Conservation (phyloP, 345 rosid species). For the Clarkia xantiana region DNA sequence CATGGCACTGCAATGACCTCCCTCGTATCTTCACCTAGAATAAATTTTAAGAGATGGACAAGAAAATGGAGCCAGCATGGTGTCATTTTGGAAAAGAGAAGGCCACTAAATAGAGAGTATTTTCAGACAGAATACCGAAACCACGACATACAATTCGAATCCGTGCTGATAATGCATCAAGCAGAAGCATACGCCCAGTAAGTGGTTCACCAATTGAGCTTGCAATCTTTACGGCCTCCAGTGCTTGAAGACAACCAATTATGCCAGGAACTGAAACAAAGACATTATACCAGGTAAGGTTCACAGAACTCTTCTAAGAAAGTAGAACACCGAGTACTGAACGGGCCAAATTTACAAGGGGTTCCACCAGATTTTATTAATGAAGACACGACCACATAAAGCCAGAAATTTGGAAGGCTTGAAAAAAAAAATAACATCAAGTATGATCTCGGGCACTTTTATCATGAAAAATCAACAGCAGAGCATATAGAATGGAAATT, state of each 20-base stretch:
- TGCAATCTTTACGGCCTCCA: slow-evolving; percentile 90
- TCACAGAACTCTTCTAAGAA: too few species aligned
- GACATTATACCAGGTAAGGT: too few species aligned
- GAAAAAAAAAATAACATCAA: too few species aligned
- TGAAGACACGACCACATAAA: too few species aligned
- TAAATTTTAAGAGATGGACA: not conserved
- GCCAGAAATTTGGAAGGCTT: too few species aligned
- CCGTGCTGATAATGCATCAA: slow-evolving; percentile 79
- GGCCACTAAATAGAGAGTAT: not conserved
- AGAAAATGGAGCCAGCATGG: not conserved
- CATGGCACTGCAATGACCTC: slow-evolving; percentile 56
- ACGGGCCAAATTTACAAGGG: too few species aligned
- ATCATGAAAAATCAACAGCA: not conserved
- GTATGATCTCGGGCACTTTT: too few species aligned
- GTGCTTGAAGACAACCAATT: slow-evolving; percentile 90
- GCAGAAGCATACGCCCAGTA: slow-evolving; percentile 72
- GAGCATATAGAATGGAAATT: slow-evolving; percentile 4
- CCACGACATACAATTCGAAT: slow-evolving; percentile 55
- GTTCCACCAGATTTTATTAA: too few species aligned
- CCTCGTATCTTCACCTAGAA: slow-evolving; percentile 73
- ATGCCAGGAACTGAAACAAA: slow-evolving; percentile 63
- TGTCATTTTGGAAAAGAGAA: too few species aligned
- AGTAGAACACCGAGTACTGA: too few species aligned
- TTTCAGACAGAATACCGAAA: not conserved
- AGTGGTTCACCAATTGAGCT: slow-evolving; percentile 75